Evolutionary conservation across 345 rosid genomes (phyloP).

Genomic region (Mercurialis annua): DNA sequence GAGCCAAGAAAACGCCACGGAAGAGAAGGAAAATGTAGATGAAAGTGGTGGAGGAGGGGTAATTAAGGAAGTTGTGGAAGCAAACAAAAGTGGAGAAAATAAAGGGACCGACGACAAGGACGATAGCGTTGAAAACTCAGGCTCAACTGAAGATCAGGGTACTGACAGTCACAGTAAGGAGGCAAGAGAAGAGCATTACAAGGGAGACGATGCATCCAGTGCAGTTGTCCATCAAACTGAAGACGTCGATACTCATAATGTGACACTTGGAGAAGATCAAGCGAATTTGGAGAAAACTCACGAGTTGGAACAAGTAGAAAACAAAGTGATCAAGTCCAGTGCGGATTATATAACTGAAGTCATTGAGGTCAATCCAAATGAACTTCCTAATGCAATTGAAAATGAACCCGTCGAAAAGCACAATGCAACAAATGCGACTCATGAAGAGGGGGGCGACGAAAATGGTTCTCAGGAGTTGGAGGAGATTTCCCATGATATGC

Average conservation of each 20-base stretch:
- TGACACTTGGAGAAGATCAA: slow-evolving; percentile 29
- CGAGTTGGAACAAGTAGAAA: slow-evolving; percentile 30
- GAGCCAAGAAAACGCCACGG: not conserved
- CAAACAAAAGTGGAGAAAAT: slow-evolving; percentile 4
- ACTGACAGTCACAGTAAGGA: slow-evolving; percentile 38
- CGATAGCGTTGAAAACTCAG: slow-evolving; percentile 26
- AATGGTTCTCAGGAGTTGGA: slow-evolving; percentile 28
- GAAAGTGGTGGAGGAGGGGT: not conserved
- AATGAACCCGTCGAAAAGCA: slow-evolving; percentile 24
- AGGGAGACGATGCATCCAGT: slow-evolving; percentile 81
- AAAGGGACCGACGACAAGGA: slow-evolving; percentile 12
- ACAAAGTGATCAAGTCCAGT: slow-evolving; percentile 27
- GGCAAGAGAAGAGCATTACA: slow-evolving; percentile 74
- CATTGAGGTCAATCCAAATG: slow-evolving; percentile 30
- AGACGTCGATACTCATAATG: slow-evolving; percentile 35
- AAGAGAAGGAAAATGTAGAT: slow-evolving; percentile 10
- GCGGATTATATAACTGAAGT: slow-evolving; percentile 23
- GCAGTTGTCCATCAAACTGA: slow-evolving; percentile 57
- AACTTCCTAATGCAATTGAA: slow-evolving; percentile 34
- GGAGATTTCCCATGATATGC: slow-evolving; percentile 16
- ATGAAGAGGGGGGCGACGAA: slow-evolving; percentile 27
- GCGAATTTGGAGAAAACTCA: slow-evolving; percentile 24
- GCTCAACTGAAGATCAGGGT: slow-evolving; percentile 34
- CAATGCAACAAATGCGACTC: slow-evolving; percentile 12
- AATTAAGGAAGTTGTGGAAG: slow-evolving; percentile 23